Base-by-base conservation (phyloP, 2,329 filamentous ascomycete genomes). In the Sporothrix inflata region DNA sequence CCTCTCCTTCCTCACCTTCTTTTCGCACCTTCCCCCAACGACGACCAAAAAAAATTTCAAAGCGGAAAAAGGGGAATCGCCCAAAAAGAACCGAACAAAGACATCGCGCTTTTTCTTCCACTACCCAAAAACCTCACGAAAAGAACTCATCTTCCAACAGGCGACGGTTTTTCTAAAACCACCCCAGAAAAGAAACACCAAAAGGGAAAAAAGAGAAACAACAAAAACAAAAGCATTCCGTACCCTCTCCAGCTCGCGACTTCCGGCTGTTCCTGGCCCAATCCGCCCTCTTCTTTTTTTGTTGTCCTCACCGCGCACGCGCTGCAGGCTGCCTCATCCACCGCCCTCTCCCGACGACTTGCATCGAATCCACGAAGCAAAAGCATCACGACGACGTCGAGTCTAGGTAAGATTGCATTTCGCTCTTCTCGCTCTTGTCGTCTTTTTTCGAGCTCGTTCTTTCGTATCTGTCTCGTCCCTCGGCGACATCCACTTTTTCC, bases 1-100 rank as follows among this genome's bases (percentile, higher is more conserved):
- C 63, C 38, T n/a, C 34, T 27, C 55, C 42, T 51, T 63, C 42
- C 69, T 63, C 61, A 60, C 63, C 70, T 63, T 69, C 49, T 60
- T 72, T 72, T 55, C 34, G 42, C 71, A 69, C 53, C 60, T 65
- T 65, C 66, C 60, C 66, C 66, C 42, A 65, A 70, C 66, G 45
- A 55, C 71, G 49, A 70, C 67, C 51, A 27, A 67, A 65, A 72
- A 60, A 63, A 53, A 40, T 45, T 67, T 24, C 27, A 57, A 70
- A 42, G 42, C 30, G 45, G 45, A 65, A 71, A 70, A 70, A 63
- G 45, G 49, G 40, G 55, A 34, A 65, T 45, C 34, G 7, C 60
- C 57, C 45, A 57, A 71, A 55, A 51, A 65, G 19, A 65, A 53
- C 27, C 11, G 19, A 66, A 66, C 55, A 53, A 57, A 45, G 60